These are phyloP conservation scores for Neofusicoccum laricinum DNA, from an alignment of 2,329 filamentous ascomycete genomes.

Conservation along the genomic window DNA sequence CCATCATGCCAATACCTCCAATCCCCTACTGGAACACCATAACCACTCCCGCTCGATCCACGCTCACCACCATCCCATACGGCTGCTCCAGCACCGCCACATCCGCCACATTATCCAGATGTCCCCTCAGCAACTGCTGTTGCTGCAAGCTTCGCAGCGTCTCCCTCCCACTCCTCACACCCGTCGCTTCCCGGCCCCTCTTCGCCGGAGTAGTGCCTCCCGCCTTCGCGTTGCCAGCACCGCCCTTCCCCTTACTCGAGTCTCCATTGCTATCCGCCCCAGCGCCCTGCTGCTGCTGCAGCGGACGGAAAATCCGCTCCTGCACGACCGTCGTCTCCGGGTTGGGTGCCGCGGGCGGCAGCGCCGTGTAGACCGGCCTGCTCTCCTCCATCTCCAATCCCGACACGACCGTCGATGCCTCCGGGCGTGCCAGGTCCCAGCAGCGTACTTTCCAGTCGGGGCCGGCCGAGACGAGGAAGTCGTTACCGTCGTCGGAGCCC, in stretches of 20 bases:
- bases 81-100: slow-evolving; percentile 84
- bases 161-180: slow-evolving; percentile 1
- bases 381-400: slow-evolving; percentile 56
- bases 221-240: neutral
- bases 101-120: slow-evolving; percentile 84
- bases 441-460: slow-evolving; percentile 89
- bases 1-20: neutral
- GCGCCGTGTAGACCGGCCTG: neutral
- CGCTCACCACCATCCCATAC: slow-evolving; percentile 89
- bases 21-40: slow-evolving; percentile 68
- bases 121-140: slow-evolving; percentile 78
- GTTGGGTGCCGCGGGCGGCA: slow-evolving; percentile 11
- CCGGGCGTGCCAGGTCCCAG: slow-evolving; percentile 81
- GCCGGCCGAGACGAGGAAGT: slow-evolving; percentile 83
- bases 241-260: neutral
- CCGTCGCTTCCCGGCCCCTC: neutral
- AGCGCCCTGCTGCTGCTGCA: neutral
- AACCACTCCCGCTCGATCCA: slow-evolving; percentile 82
- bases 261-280: neutral
- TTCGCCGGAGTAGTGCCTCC: neutral
- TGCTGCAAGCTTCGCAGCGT: slow-evolving; percentile 65
- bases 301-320: slow-evolving; percentile 9
- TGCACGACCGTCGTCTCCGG: slow-evolving; percentile 14
- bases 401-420: slow-evolving; percentile 77
- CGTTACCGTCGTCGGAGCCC: slow-evolving; percentile 68